Conservation (phyloP, 331 rosid genomes). For the Malus hybrid region DNA sequence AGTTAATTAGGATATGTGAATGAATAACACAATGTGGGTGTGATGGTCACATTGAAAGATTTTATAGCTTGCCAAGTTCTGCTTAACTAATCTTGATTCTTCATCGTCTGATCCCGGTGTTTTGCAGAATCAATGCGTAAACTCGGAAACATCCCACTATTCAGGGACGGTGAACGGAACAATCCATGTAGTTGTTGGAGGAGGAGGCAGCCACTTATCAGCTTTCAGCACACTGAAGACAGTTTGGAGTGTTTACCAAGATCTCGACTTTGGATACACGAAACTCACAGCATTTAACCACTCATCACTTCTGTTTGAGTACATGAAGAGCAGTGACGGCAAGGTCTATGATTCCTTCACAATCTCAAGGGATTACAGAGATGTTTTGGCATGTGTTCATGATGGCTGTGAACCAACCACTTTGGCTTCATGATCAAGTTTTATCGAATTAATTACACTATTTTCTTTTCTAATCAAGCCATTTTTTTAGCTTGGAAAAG, state of each 20-base stretch:
- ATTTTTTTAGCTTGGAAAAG: not conserved
- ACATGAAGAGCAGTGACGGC: slow-evolving; percentile 23
- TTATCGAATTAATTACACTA: not conserved
- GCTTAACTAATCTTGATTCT: not conserved
- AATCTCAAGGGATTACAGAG: slow-evolving; percentile 16
- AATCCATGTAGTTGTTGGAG: slow-evolving; percentile 22
- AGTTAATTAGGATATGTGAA: no score
- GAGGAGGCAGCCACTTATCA: slow-evolving; percentile 20
- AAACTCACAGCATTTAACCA: slow-evolving; percentile 19
- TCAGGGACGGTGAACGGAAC: slow-evolving; percentile 22
- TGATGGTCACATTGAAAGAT: no score
- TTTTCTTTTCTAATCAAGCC: not conserved
- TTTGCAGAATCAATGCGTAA: slow-evolving; percentile 21
- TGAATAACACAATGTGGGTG: no score
- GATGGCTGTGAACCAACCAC: slow-evolving; percentile 24
- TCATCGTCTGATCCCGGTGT: not conserved
- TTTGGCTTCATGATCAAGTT: slow-evolving; percentile 7
- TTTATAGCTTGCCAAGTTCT: no score
- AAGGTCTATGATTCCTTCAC: slow-evolving; percentile 21
- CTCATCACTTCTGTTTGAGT: slow-evolving; percentile 11
- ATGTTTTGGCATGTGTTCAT: slow-evolving; percentile 21
- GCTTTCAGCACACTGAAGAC: not conserved
- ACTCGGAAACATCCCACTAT: not conserved
- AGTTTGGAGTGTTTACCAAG: slow-evolving; percentile 16
- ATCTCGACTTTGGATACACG: slow-evolving; percentile 11